Base-by-base conservation (phyloP, 2,329 filamentous ascomycete species). In the Exophiala bonariae region DNA sequence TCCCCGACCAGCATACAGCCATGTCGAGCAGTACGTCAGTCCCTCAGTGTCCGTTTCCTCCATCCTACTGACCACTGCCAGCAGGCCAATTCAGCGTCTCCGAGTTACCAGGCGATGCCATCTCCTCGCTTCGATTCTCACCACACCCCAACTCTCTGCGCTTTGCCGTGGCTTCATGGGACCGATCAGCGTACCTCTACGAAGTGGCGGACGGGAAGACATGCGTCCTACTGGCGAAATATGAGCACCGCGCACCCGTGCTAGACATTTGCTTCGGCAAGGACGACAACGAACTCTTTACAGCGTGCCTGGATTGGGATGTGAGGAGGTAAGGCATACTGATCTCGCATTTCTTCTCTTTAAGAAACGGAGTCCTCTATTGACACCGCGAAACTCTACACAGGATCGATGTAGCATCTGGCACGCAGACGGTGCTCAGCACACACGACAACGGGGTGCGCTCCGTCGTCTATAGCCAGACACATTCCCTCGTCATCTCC, bases 131-230 rank as follows among this genome's bases (percentile, higher is more conserved):
- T 62, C 83, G 83, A 63, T 99, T 95, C 76, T 89, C 91, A 56
- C 87, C 89, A 28, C 73, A 78, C 56, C 86, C 89, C 18, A 72
- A 78, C 52, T 82, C 84, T n/a, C 79, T 85, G 44, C 86, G 84
- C 59, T 79, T 99, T 30, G 81, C 95, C n/a, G 91, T 92, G 59
- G 86, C 91, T 9, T 96, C 90, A 46, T 99, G 93, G 93, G 92
- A 97, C 71, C 89, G 85, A 69, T 82, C 89, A 66, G 82, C 95
- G 46, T 95, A 96, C 69, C 77, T 92, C 42, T 97, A 97, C 76
- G 88, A 95, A 63, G 79, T 86, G 49, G 84, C 82, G 5, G 63
- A 91, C 23, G 79, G 81, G 56, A 88, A 85, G 56, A 42, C 43
- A 17, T 56, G 52, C 40, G 50, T 41, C 5, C 52, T 51, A 23